Percentiles rank a stretch among this genome's conserved stretches.
These are phyloP conservation scores for Raffaelea ambrosiae DNA, from an alignment of 2,329 filamentous ascomycete genomes.

Conservation along the genomic window DNA sequence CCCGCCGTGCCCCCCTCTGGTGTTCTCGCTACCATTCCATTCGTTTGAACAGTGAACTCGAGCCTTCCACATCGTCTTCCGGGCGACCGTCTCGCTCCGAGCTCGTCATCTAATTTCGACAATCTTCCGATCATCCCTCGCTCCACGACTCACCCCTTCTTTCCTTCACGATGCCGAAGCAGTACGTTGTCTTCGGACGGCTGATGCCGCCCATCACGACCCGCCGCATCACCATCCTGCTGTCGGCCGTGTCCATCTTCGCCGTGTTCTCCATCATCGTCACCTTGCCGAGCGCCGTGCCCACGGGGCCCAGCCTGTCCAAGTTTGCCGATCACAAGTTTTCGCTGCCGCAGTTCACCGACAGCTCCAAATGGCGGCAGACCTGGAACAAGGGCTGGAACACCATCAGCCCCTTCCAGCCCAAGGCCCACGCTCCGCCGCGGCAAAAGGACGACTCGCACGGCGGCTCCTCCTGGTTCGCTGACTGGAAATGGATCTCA, in stretches of 20 bases:
- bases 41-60: neutral
- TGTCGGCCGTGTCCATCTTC: constrained; percentile 42
- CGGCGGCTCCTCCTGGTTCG: constrained; percentile 76
- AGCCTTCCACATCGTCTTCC: too few species aligned
- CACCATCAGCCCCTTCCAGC: constrained; percentile 58
- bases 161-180: constrained; percentile 32
- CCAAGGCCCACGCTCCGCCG: constrained; percentile 61
- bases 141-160: neutral
- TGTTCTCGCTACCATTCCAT: neutral
- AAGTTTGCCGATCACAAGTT: constrained; percentile 41
- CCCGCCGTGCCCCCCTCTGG: too few species aligned
- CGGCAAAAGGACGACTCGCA: constrained; percentile 70
- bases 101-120: too few species aligned
- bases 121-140: neutral
- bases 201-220: constrained; percentile 41
- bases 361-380: constrained; percentile 28
- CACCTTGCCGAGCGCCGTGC: constrained; percentile 38
- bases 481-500: constrained; percentile 81
- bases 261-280: constrained; percentile 45
- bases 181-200: constrained; percentile 37
- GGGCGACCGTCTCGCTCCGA: too few species aligned
- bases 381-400: constrained; percentile 27
- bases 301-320: constrained; percentile 39
- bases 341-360: constrained; percentile 38
- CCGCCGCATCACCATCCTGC: constrained; percentile 43